These are phyloP conservation scores for Tulasnella sp. DNA, from an alignment of 768 basidiomycete genomes.

Conservation along the genomic window DNA sequence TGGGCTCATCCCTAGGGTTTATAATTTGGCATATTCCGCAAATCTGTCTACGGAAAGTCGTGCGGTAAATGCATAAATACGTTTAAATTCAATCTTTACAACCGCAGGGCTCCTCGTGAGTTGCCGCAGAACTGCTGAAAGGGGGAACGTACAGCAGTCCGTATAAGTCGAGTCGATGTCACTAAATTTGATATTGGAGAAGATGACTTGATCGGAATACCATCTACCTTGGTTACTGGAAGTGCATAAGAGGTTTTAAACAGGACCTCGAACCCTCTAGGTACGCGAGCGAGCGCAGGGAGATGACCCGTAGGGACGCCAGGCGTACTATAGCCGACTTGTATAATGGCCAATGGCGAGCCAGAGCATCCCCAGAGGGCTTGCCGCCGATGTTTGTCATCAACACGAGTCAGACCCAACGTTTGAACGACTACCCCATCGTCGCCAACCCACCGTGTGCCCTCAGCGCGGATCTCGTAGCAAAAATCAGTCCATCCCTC, in stretches of 20 bases:
- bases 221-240: neutral
- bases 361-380: slow-evolving; percentile 43
- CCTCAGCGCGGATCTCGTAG: neutral
- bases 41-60: too few species aligned
- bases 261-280: too few species aligned
- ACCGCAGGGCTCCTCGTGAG: too few species aligned
- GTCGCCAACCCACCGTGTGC: slow-evolving; percentile 33
- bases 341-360: slow-evolving; percentile 24
- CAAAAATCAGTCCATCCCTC: neutral
- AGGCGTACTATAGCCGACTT: neutral
- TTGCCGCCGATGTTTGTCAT: slow-evolving; percentile 45
- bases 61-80: too few species aligned
- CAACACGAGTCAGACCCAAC: slow-evolving; percentile 40
- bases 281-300: too few species aligned
- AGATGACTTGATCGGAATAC: neutral
- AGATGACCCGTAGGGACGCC: neutral
- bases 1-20: too few species aligned
- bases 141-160: neutral
- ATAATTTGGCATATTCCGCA: too few species aligned
- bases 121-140: too few species aligned
- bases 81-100: too few species aligned
- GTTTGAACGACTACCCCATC: slow-evolving; percentile 29
- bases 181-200: slow-evolving; percentile 5
- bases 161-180: neutral
- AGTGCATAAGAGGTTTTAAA: neutral